These are phyloP conservation scores for Populus euphratica DNA, from an alignment of 345 rosid genomes.

Conservation along the genomic window DNA sequence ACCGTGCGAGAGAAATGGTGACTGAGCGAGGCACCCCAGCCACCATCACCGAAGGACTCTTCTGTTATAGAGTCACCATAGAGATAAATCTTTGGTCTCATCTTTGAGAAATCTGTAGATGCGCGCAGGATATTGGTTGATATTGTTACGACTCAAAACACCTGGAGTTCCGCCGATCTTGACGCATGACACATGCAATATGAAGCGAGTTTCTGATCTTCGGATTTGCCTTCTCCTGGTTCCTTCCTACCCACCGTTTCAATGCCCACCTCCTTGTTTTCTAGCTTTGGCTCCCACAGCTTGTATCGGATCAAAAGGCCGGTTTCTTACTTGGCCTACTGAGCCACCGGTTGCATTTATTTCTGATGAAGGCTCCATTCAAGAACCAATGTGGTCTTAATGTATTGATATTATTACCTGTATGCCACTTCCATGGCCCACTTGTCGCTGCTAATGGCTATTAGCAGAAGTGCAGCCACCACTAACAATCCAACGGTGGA, in stretches of 20 bases:
- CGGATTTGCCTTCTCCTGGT: background rate
- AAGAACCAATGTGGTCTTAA: background rate
- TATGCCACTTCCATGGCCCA: background rate
- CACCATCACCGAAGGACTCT: constrained; percentile 56
- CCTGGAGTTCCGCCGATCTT: background rate
- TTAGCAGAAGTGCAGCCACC: no score
- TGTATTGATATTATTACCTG: background rate
- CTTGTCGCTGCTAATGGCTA: no score
- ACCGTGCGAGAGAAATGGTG: constrained; percentile 79
- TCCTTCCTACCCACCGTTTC: background rate
- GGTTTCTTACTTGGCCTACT: background rate
- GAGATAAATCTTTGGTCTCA: constrained; percentile 70
- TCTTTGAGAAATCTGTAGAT: constrained; percentile 9
- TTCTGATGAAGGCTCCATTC: background rate
- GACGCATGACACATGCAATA: background rate
- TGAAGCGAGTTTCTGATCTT: background rate
- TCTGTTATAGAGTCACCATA: constrained; percentile 96
- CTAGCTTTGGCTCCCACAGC: background rate
- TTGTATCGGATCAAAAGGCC: background rate
- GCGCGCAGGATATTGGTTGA: background rate
- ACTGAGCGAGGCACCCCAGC: constrained; percentile 86
- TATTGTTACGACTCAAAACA: background rate
- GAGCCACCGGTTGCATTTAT: background rate
- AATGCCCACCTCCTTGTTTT: background rate
- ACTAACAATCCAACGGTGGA: no score